Evolutionary conservation across 441 rosid genomes (phyloP), one percentile per base, ranked within the genome.

Genomic region (Biscutella laevigata): DNA sequence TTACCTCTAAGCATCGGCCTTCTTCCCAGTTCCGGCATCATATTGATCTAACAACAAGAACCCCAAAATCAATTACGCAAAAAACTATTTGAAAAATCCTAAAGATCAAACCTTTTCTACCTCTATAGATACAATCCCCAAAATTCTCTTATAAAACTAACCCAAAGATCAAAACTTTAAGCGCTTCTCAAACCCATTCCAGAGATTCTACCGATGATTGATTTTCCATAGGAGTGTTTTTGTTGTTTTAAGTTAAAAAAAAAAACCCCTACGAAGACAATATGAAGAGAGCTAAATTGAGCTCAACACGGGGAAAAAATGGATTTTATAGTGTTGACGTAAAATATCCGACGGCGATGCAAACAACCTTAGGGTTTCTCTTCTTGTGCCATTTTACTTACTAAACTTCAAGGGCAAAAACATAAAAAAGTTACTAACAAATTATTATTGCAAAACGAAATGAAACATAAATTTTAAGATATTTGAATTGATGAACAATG

Each of bases 311-410:
- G 20, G 20, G 20, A 17, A 17, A 17, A 17, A 17, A 17, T 17
- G 53, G 25, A 56, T 32, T 47, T 46, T 64, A 56, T 66, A 59
- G 40, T 52, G 52, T 48, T 41, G 67, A 73, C 67, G 71, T 72
- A 78, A 82, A 77, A 65, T 77, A 75, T 66, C 76, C 67, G 86
- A 87, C 85, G 86, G 88, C 91, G 85, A 77, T 72, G 59, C 77
- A 88, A 82, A 83, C 82, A 84, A 78, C 86, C 82, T 80, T 77
- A 80, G 90, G 91, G 90, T 82, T 87, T 62, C 82, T 82, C 20
- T 17, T 17, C 20, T 17, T 17, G 20, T 17, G 20, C 3, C 20
- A 17, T 17, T 17, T 1, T 17, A 17, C 1, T 17, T 17, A 17
- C n/a, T 17, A 3, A 17, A 17, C 1, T 17, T 17, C 1, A 17